A percentile compares a stretch with the other conserved stretches of the same genome.
phyloP scores from a whole-genome alignment of 345 rosid species.

The Heritiera littoralis region DNA sequence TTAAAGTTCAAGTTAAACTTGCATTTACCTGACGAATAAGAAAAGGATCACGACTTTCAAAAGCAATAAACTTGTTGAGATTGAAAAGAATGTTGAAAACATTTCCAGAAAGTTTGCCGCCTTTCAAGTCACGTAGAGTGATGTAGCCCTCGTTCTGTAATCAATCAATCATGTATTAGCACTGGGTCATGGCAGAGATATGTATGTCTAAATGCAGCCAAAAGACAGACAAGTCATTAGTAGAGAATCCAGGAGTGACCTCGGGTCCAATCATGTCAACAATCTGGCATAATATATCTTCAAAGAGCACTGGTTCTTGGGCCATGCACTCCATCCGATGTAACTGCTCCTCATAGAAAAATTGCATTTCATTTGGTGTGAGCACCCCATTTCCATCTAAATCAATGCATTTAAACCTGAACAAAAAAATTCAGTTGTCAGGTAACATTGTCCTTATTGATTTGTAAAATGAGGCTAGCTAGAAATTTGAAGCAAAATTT shows the following conservation, averaged over 20 bases:
- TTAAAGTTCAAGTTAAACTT: background rate
- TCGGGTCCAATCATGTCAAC: constrained; percentile 90
- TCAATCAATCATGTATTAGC: constrained; percentile 18
- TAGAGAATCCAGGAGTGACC: constrained; percentile 41
- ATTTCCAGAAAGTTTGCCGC: constrained; percentile 72
- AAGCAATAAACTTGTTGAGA: constrained; percentile 81
- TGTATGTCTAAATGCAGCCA: background rate
- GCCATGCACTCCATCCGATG: constrained; percentile 92
- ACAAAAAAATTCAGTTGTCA: background rate
- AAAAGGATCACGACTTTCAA: constrained; percentile 83
- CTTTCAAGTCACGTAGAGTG: constrained; percentile 68
- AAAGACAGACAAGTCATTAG: constrained; percentile 7
- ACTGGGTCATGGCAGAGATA: background rate
- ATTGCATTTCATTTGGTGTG: constrained; percentile 81
- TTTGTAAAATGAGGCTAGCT: background rate
- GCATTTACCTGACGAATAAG: constrained; percentile 70
- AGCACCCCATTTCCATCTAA: constrained; percentile 83
- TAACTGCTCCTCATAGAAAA: constrained; percentile 89
- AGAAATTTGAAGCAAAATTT: background rate
- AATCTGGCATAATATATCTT: constrained; percentile 84
- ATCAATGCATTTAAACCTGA: constrained; percentile 94
- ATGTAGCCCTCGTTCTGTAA: constrained; percentile 65
- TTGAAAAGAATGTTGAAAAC: constrained; percentile 90
- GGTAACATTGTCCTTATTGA: background rate
- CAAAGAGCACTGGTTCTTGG: constrained; percentile 80